Evolutionary conservation across 495 filamentous ascomycete genomes (phyloP).

Genomic region (Aspergillus leporis): DNA sequence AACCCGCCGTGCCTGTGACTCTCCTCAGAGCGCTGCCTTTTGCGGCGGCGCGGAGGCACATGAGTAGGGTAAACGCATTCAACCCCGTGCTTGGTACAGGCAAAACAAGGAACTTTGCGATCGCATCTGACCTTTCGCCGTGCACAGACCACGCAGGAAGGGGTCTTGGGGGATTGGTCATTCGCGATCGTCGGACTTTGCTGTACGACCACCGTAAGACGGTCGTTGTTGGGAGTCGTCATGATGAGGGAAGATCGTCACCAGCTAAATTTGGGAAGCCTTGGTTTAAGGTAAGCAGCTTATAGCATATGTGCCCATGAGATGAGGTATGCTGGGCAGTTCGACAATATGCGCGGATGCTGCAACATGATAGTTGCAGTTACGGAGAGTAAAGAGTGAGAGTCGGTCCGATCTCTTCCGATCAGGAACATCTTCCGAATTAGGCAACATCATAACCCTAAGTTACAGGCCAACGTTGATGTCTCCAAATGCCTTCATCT

Average conservation of each 20-base stretch:
- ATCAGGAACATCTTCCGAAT: background rate
- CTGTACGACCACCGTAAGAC: background rate
- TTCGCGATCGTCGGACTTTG: background rate
- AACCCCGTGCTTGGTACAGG: constrained; percentile 59
- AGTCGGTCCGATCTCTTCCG: background rate
- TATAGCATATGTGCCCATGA: no score
- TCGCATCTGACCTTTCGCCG: constrained; percentile 70
- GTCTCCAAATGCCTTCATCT: no score
- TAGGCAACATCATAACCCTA: background rate
- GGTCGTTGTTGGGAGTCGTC: background rate
- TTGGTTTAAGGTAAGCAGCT: no score
- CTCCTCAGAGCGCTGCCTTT: constrained; percentile 44
- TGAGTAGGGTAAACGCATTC: constrained; percentile 63
- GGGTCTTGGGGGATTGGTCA: constrained; percentile 24
- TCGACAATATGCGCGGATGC: no score
- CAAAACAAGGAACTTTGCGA: constrained; percentile 63
- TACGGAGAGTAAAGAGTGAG: no score
- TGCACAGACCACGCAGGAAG: constrained; percentile 66
- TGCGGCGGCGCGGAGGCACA: constrained; percentile 57
- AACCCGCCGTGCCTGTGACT: background rate
- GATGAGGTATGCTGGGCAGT: no score
- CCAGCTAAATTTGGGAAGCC: background rate
- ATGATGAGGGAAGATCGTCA: background rate
- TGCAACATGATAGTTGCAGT: no score
- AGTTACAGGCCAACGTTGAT: background rate